A percentile compares a stretch with the other conserved stretches of the same genome.
Conservation (phyloP, 2,329 filamentous ascomycete genomes). For the Fusarium nelsonii region DNA sequence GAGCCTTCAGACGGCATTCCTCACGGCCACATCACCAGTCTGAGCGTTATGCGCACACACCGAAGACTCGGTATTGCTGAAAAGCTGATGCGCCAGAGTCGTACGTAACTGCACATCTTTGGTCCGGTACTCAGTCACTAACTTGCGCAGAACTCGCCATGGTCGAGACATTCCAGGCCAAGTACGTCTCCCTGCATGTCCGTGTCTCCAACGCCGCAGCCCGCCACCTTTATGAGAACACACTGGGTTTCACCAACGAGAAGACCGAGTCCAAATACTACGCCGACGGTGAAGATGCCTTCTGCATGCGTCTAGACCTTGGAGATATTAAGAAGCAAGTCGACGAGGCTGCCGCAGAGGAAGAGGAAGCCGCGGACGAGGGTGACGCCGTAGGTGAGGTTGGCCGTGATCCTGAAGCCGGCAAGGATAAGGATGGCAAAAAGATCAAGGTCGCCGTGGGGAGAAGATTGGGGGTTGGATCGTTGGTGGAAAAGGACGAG, state of each 20-base stretch:
- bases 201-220: constrained; percentile 94
- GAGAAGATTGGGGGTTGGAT: constrained; percentile 80
- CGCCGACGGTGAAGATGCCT: constrained; percentile 96
- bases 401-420: constrained; percentile 61
- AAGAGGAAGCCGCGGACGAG: constrained; percentile 66
- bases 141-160: constrained; percentile 81
- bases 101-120: constrained; percentile 64
- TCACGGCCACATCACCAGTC: constrained; percentile 95
- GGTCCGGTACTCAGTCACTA: not conserved
- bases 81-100: constrained; percentile 96
- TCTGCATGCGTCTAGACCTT: constrained; percentile 91
- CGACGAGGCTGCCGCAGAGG: constrained; percentile 57
- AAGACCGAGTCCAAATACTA: constrained; percentile 93
- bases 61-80: constrained; percentile 91
- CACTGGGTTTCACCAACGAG: constrained; percentile 87
- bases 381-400: constrained; percentile 77
- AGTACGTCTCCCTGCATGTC: constrained; percentile 96
- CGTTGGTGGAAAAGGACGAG: constrained; percentile 79
- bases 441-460: constrained; percentile 88
- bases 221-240: constrained; percentile 91
- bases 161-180: constrained; percentile 91
- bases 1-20: constrained; percentile 90
- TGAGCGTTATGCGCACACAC: constrained; percentile 97
- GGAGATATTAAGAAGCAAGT: constrained; percentile 66
- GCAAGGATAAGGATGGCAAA: constrained; percentile 47